phyloP scores from a whole-genome alignment of 257 asterid species.

The Handroanthus guayacan region DNA sequence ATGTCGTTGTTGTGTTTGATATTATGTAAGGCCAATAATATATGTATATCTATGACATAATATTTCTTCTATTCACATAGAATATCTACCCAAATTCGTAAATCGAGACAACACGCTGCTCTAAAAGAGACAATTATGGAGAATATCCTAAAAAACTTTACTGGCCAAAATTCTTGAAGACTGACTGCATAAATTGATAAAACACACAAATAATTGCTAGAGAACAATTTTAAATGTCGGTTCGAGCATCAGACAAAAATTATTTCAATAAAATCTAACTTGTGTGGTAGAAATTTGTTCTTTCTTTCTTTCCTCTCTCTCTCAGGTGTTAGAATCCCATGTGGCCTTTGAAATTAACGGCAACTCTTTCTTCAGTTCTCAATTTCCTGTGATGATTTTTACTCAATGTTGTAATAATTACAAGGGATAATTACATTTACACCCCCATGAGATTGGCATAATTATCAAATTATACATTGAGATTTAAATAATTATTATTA shows the following conservation, averaged over 20 bases:
- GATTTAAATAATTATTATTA: no score
- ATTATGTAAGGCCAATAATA: neutral
- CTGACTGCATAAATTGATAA: neutral
- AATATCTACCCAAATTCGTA: neutral
- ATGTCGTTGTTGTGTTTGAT: neutral
- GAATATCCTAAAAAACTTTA: neutral
- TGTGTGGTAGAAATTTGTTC: slow-evolving; percentile 41
- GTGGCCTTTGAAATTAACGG: slow-evolving; percentile 33
- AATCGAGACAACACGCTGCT: neutral
- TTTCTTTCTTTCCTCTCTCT: neutral
- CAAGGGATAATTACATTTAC: no score
- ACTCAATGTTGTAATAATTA: neutral
- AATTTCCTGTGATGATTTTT: slow-evolving; percentile 22
- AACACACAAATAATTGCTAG: neutral
- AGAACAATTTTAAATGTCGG: slow-evolving; percentile 35
- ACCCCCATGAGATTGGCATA: no score
- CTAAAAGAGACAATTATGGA: neutral
- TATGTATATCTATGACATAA: no score
- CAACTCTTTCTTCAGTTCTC: slow-evolving; percentile 39
- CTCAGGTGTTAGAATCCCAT: neutral
- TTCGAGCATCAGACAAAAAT: slow-evolving; percentile 44
- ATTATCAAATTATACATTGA: no score
- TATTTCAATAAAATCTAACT: slow-evolving; percentile 44
- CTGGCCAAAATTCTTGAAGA: neutral
- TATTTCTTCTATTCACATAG: neutral